These are phyloP conservation scores for Colletotrichum chrysophilum DNA, from an alignment of 2,329 filamentous ascomycete species.

Conservation along the genomic window DNA sequence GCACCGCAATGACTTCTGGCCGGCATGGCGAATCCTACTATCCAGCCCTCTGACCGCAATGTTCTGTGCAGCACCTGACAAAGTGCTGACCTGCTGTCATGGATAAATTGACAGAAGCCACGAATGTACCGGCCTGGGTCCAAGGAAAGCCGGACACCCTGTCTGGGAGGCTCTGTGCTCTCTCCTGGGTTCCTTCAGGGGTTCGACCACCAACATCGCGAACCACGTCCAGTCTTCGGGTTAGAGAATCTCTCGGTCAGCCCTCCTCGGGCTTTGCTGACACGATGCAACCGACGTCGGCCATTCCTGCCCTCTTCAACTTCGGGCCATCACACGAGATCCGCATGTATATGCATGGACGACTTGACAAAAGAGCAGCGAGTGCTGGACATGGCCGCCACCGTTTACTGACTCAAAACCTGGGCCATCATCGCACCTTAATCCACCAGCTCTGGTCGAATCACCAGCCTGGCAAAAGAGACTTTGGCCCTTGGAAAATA, in stretches of 20 bases:
- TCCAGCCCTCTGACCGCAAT: not conserved
- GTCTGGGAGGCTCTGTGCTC: not conserved
- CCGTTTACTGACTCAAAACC: slow-evolving; percentile 4
- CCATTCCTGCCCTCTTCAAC: not conserved
- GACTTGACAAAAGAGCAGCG: not conserved
- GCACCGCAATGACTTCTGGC: not conserved
- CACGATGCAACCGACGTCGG: not conserved
- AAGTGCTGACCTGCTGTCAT: slow-evolving; percentile 2
- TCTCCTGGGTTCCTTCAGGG: not conserved
- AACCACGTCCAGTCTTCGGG: not conserved
- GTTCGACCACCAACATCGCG: not conserved
- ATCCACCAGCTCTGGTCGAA: not conserved
- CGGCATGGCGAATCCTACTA: not conserved
- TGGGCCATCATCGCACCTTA: not conserved
- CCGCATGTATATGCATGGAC: not conserved
- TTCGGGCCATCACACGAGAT: not conserved
- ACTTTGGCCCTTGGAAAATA: not conserved
- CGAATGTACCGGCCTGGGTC: not conserved
- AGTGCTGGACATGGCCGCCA: not conserved
- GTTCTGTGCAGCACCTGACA: not conserved
- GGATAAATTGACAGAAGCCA: slow-evolving; percentile 15
- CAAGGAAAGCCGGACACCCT: not conserved
- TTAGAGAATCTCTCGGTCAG: not conserved
- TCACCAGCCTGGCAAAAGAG: slow-evolving; percentile 5
- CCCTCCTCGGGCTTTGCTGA: not conserved